Conservation (phyloP, 192 early-diverging fungal species). For the Backusella luteola region DNA sequence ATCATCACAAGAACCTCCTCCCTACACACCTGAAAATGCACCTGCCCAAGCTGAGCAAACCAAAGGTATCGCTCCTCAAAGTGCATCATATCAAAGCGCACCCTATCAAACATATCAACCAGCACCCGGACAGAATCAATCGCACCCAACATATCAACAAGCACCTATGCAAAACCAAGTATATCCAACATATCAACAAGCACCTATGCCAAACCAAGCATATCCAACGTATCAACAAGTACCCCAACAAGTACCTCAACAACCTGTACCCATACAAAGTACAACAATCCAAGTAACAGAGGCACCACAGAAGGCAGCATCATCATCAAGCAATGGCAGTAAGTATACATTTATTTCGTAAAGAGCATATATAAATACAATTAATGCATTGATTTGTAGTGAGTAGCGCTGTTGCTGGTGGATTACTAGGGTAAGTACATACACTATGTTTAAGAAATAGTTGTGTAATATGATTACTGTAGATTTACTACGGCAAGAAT, state of each 20-base stretch:
- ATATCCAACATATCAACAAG: neutral
- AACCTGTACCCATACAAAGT: neutral
- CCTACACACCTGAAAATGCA: neutral
- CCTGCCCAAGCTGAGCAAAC: neutral
- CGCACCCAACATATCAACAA: neutral
- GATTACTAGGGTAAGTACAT: constrained; percentile 9
- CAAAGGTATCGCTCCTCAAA: neutral
- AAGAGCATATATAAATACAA: neutral
- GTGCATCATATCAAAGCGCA: neutral
- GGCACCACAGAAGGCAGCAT: neutral
- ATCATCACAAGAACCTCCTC: neutral
- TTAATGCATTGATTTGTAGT: neutral
- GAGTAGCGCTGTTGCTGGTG: constrained; percentile 9
- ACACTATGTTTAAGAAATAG: neutral
- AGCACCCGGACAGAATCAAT: too few species aligned
- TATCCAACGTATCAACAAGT: neutral
- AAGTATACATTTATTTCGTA: neutral
- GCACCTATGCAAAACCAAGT: neutral
- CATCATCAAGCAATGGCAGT: neutral
- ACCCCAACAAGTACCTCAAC: neutral
- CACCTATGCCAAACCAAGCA: neutral
- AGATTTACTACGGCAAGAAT: constrained; percentile 12
- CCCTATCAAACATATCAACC: neutral
- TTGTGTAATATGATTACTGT: neutral
- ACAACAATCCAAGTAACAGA: neutral